A percentile compares a stretch with the other conserved stretches of the same genome.
phyloP scores from a whole-genome alignment of 2,329 filamentous ascomycete species.

The Clonostachys chloroleuca region DNA sequence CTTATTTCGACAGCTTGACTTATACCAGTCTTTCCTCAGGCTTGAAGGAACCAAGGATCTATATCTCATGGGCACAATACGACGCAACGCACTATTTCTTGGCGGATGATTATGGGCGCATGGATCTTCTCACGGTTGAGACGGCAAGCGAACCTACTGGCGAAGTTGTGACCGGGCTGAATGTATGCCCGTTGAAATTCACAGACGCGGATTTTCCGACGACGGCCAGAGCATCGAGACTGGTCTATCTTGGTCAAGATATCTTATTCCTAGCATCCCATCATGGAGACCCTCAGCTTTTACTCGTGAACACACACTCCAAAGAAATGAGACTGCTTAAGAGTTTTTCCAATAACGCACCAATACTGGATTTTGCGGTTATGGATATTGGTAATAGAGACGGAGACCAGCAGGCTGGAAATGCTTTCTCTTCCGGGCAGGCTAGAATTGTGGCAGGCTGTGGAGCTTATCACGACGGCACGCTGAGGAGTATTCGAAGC shows the following conservation, averaged over 20 bases:
- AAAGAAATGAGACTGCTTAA: conserved; percentile 62
- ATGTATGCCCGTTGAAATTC: conserved; percentile 45
- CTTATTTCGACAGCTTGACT: conserved; percentile 78
- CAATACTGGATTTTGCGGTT: conserved; percentile 87
- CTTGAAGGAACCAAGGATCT: conserved; percentile 74
- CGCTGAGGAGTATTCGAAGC: conserved; percentile 83
- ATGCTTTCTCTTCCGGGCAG: conserved; percentile 92
- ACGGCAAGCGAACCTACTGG: conserved; percentile 60
- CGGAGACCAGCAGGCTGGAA: conserved; percentile 68
- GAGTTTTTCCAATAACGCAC: conserved; percentile 71
- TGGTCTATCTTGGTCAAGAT: conserved; percentile 73
- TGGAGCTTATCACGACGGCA: conserved; percentile 85
- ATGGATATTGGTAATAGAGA: conserved; percentile 93
- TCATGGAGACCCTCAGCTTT: conserved; percentile 85
- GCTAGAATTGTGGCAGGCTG: conserved; percentile 91
- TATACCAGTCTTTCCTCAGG: conserved; percentile 61
- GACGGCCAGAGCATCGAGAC: conserved; percentile 70
- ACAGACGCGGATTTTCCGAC: conserved; percentile 6
- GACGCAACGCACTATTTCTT: conserved; percentile 82
- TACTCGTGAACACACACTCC: conserved; percentile 46
- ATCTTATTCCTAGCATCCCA: conserved; percentile 87
- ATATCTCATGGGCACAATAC: conserved; percentile 85
- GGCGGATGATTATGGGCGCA: conserved; percentile 82
- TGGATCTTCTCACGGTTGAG: conserved; percentile 81
- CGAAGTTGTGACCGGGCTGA: conserved; percentile 67